phyloP scores from a whole-genome alignment of 176 grass and related monocot species.

The Oryza meridionalis region DNA sequence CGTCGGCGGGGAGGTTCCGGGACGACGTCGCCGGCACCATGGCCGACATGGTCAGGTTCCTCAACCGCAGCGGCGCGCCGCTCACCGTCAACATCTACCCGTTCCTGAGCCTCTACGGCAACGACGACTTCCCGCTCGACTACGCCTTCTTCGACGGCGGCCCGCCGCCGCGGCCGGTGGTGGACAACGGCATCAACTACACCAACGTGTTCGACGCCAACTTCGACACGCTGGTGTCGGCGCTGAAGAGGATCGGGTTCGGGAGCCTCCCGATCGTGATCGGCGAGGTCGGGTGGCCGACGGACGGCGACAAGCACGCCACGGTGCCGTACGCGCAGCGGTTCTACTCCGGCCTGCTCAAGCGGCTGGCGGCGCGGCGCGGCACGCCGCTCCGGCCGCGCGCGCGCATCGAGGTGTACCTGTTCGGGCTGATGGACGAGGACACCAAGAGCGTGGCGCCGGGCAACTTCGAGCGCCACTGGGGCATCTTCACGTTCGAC shows the following conservation, averaged over 20 bases:
- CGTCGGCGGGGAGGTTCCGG: slow-evolving; percentile 68
- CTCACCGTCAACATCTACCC: slow-evolving; percentile 81
- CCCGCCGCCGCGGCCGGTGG: slow-evolving; percentile 25
- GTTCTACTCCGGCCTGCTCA: slow-evolving; percentile 70
- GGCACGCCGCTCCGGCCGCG: slow-evolving; percentile 64
- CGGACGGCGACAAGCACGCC: slow-evolving; percentile 66
- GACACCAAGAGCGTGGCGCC: slow-evolving; percentile 65
- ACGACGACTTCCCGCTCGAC: slow-evolving; percentile 64
- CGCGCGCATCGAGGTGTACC: slow-evolving; percentile 46
- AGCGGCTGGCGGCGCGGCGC: slow-evolving; percentile 42
- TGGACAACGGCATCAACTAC: slow-evolving; percentile 56
- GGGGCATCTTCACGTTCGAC: slow-evolving; percentile 78
- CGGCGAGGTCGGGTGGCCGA: slow-evolving; percentile 86
- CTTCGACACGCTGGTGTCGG: slow-evolving; percentile 58
- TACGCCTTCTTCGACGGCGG: slow-evolving; percentile 78
- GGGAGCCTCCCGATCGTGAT: slow-evolving; percentile 57
- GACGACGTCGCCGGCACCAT: slow-evolving; percentile 52
- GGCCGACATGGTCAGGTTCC: slow-evolving; percentile 52
- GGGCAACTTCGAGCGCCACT: slow-evolving; percentile 75
- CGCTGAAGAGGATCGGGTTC: slow-evolving; percentile 45
- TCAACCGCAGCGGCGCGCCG: slow-evolving; percentile 54
- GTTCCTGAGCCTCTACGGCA: slow-evolving; percentile 71
- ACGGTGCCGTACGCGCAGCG: slow-evolving; percentile 48
- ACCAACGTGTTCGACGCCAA: slow-evolving; percentile 69
- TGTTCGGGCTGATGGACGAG: slow-evolving; percentile 73